Percentiles rank a stretch among this genome's conserved stretches.
Conservation (phyloP, 2,329 filamentous ascomycete species). For the Boeremia lycopersici region DNA sequence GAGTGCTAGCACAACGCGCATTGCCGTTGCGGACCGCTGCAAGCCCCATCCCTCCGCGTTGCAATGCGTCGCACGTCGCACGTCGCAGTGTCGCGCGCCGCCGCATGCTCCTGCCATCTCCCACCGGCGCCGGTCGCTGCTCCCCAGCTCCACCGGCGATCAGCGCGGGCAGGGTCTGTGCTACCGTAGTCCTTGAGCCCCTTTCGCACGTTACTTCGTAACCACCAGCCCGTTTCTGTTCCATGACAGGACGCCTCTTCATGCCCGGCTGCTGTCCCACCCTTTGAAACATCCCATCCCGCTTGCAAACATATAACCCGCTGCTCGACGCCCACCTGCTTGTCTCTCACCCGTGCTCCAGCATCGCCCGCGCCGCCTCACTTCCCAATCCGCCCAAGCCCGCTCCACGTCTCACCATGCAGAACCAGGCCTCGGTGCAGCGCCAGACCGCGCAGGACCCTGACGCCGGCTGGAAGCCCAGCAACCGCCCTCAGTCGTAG, state of each 20-base stretch:
- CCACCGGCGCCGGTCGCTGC: not conserved
- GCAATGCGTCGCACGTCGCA: not conserved
- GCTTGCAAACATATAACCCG: constrained; percentile 24
- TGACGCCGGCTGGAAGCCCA: constrained; percentile 81
- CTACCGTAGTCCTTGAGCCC: too few relatives aligned
- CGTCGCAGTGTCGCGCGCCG: not conserved
- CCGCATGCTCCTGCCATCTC: not conserved
- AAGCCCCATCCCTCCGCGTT: too few relatives aligned
- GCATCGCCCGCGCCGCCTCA: constrained; percentile 5
- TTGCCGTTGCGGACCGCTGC: too few relatives aligned
- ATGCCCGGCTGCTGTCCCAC: constrained; percentile 30
- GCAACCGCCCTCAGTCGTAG: constrained; percentile 81
- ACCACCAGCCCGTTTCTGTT: constrained; percentile 3
- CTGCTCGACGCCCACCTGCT: not conserved
- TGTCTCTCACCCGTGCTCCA: not conserved
- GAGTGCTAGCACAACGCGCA: too few relatives aligned
- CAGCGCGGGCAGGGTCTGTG: too few relatives aligned
- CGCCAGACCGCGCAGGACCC: constrained; percentile 48
- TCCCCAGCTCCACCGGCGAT: constrained; percentile 14
- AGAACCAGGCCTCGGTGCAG: constrained; percentile 5
- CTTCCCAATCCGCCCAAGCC: constrained; percentile 12
- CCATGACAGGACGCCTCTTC: constrained; percentile 30
- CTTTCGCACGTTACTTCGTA: constrained; percentile 15
- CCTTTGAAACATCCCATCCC: constrained; percentile 34
- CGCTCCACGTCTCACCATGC: constrained; percentile 32